Conservation (phyloP, 2,329 filamentous ascomycete species). For the Septoria linicola region DNA sequence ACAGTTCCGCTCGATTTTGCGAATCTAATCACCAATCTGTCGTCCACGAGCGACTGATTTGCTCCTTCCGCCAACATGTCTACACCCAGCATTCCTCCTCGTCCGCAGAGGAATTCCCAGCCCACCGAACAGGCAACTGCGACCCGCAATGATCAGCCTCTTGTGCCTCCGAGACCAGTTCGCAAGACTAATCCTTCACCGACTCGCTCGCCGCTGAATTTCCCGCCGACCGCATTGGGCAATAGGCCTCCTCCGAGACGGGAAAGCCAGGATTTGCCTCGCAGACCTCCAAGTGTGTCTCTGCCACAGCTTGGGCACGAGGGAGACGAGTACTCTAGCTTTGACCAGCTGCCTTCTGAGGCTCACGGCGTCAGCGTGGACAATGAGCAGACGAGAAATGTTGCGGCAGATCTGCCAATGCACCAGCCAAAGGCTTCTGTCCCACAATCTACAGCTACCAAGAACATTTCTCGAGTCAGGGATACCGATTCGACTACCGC, state of each 20-base stretch:
- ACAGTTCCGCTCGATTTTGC: slow-evolving; percentile 6
- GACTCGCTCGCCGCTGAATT: slow-evolving; percentile 82
- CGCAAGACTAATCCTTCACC: slow-evolving; percentile 78
- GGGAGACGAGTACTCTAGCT: slow-evolving; percentile 79
- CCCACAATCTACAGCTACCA: slow-evolving; percentile 75
- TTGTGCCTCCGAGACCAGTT: slow-evolving; percentile 75
- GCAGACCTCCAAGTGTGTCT: slow-evolving; percentile 69
- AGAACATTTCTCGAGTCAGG: slow-evolving; percentile 79
- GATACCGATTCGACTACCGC: slow-evolving; percentile 87
- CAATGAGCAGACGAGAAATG: slow-evolving; percentile 56
- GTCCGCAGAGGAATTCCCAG: slow-evolving; percentile 53
- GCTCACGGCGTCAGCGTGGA: slow-evolving; percentile 29
- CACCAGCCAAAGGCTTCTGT: slow-evolving; percentile 87
- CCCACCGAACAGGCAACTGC: slow-evolving; percentile 45
- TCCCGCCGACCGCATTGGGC: slow-evolving; percentile 53
- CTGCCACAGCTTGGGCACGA: slow-evolving; percentile 81
- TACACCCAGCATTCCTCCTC: slow-evolving; percentile 59
- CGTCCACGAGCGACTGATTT: background rate
- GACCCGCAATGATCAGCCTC: slow-evolving; percentile 60
- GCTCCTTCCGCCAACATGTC: slow-evolving; percentile 7
- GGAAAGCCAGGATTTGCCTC: slow-evolving; percentile 50
- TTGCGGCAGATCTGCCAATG: slow-evolving; percentile 78
- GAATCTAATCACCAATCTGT: background rate
- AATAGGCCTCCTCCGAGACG: slow-evolving; percentile 40
- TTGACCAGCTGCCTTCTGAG: slow-evolving; percentile 44